A percentile compares a stretch with the other conserved stretches of the same genome.
These are phyloP conservation scores for Tolypocladium endophyticum DNA, from an alignment of 2,329 filamentous ascomycete species.

Conservation along the genomic window DNA sequence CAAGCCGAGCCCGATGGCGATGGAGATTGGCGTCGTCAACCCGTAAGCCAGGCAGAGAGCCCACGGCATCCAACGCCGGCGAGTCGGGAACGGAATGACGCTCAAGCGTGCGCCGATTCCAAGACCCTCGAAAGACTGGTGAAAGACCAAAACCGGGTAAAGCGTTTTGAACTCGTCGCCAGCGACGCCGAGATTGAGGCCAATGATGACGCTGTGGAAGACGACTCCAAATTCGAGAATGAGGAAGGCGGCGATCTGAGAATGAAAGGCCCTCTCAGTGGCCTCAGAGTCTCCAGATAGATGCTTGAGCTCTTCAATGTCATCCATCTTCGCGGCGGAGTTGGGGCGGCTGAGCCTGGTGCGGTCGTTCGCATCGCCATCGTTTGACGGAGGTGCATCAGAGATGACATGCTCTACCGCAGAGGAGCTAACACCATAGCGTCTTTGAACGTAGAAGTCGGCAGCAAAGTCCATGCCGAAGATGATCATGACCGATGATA, in stretches of 20 bases:
- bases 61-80: constrained; percentile 35
- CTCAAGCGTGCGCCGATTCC: constrained; percentile 51
- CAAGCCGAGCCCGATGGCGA: constrained; percentile 37
- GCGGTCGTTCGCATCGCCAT: neutral
- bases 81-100: constrained; percentile 38
- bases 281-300: neutral
- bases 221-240: constrained; percentile 50
- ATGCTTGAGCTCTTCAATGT: neutral
- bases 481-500: constrained; percentile 34
- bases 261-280: constrained; percentile 7
- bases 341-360: neutral
- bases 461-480: constrained; percentile 40
- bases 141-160: constrained; percentile 51
- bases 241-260: constrained; percentile 34
- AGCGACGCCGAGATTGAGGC: constrained; percentile 49
- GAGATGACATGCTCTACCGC: neutral
- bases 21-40: constrained; percentile 40
- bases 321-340: neutral
- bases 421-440: constrained; percentile 22
- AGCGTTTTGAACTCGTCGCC: constrained; percentile 46
- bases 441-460: constrained; percentile 37
- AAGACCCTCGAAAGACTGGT: constrained; percentile 53
- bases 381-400: neutral
- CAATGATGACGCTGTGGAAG: constrained; percentile 55
- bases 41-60: constrained; percentile 35